Percentiles rank a stretch among this genome's conserved stretches.
Evolutionary conservation across 495 filamentous ascomycete species (phyloP).

Genomic region (Annulohypoxylon stygium): DNA sequence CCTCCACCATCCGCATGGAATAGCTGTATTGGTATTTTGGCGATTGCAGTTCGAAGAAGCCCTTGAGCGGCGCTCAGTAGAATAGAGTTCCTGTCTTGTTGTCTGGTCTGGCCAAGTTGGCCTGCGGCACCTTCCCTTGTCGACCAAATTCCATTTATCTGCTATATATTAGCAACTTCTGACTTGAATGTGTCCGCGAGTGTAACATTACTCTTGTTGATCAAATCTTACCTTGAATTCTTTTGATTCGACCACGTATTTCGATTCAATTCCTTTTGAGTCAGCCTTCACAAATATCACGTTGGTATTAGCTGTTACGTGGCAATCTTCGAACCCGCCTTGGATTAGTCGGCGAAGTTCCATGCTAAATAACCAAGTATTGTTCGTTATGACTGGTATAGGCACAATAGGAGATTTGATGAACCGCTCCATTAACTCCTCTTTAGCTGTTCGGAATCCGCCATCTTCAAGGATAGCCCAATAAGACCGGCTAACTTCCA

Average conservation of each 20-base stretch:
- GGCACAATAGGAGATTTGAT: background rate
- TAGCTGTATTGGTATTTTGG: background rate
- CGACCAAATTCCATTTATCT: slow-evolving; percentile 43
- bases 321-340: slow-evolving; percentile 14
- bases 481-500: slow-evolving; percentile 32
- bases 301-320: background rate
- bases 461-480: slow-evolving; percentile 32
- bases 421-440: slow-evolving; percentile 28
- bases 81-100: background rate
- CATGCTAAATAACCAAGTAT: background rate
- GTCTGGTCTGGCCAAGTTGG: slow-evolving; percentile 1
- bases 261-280: slow-evolving; percentile 16
- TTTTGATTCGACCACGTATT: slow-evolving; percentile 11
- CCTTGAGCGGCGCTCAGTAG: slow-evolving; percentile 12
- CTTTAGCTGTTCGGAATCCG: slow-evolving; percentile 36
- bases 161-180: background rate
- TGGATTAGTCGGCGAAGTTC: slow-evolving; percentile 7
- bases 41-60: slow-evolving; percentile 21
- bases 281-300: slow-evolving; percentile 17
- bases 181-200: background rate
- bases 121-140: slow-evolving; percentile 14
- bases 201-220: background rate
- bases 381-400: background rate
- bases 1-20: background rate
- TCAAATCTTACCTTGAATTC: slow-evolving; percentile 6